Base-by-base conservation (phyloP, 2,329 filamentous ascomycete genomes). In the Dendrostoma leiphaemia region DNA sequence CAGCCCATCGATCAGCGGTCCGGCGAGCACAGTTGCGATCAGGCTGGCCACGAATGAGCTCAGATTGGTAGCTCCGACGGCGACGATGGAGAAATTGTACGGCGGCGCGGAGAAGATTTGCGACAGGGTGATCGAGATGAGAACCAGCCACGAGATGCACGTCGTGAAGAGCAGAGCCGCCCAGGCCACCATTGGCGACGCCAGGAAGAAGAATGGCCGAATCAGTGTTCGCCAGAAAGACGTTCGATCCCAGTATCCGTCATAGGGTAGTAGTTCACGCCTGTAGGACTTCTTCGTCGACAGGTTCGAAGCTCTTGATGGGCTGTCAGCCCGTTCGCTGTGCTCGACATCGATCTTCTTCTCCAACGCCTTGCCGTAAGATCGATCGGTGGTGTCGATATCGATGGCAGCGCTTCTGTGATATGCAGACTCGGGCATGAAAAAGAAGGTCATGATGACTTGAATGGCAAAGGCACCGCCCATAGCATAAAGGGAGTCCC, bases 351-450 rank as follows among this genome's bases (percentile, higher is more conserved):
- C 48, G 19, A 66, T 6, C 58, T 44, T 63, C 61, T 51, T 59
- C 15, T 60, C 58, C 2, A 34, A 21, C 6, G 37, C 3, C 26
- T 34, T 31, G 26, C 21, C 44, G 28, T 51, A 38, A 10, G 31
- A 34, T 24, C 56, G 48, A 8, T 63, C 60, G 4, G 65, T 64
- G 4, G 67, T 68, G 43, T 72, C 70, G n/a, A 72, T 68, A n/a
- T 47, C 47, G 8, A 72, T 55, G 5, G 64, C 62, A n/a, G 63
- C 63, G 15, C 38, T 53, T 17, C 70, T 61, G 29, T 61, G 58
- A 56, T 65, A 74, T 1, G 71, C 70, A 0, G 71, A 69, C 53
- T 74, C 71, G 6, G 72, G 71, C 71, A 74, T 74, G 63, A 70
- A 74, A 56, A 75, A 67, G 47, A 74, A 65, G 5, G 69, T 69